Conservation (phyloP, 2,329 filamentous ascomycete species). For the Colletotrichum agaves region DNA sequence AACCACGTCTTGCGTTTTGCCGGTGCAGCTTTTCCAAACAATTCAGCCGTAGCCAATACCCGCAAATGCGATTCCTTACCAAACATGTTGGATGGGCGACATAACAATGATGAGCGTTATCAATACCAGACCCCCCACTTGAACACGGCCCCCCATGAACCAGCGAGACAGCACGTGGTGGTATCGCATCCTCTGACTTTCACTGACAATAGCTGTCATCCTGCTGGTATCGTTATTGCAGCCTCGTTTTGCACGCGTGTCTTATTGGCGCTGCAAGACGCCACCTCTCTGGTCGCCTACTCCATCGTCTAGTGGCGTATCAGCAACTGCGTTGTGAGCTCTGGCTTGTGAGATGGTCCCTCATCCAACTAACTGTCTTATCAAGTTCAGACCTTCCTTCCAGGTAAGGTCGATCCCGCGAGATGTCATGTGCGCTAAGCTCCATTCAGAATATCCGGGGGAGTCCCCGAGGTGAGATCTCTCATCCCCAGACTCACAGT, state of each 20-base stretch:
- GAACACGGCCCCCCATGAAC: constrained; percentile 1
- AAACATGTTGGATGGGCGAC: too few relatives aligned
- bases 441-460: constrained; percentile 30
- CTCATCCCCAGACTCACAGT: constrained; percentile 15
- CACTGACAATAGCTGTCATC: constrained; percentile 1
- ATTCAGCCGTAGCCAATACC: too few relatives aligned
- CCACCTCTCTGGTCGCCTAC: constrained; percentile 5
- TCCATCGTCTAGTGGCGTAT: constrained; percentile 1
- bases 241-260: background rate
- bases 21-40: too few relatives aligned
- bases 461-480: constrained; percentile 25
- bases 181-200: constrained; percentile 14
- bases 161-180: constrained; percentile 31
- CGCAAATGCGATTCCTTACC: too few relatives aligned
- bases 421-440: constrained; percentile 21
- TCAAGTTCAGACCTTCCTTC: constrained; percentile 21
- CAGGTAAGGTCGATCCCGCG: constrained; percentile 23
- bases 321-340: constrained; percentile 1
- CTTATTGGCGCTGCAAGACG: constrained; percentile 17
- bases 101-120: too few relatives aligned
- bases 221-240: constrained; percentile 21
- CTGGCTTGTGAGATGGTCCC: background rate
- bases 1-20: too few relatives aligned
- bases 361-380: constrained; percentile 28
- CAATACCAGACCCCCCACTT: constrained; percentile 10